Conservation (phyloP, 1,139 yeast species). For the Blastobotrys elegans region DNA sequence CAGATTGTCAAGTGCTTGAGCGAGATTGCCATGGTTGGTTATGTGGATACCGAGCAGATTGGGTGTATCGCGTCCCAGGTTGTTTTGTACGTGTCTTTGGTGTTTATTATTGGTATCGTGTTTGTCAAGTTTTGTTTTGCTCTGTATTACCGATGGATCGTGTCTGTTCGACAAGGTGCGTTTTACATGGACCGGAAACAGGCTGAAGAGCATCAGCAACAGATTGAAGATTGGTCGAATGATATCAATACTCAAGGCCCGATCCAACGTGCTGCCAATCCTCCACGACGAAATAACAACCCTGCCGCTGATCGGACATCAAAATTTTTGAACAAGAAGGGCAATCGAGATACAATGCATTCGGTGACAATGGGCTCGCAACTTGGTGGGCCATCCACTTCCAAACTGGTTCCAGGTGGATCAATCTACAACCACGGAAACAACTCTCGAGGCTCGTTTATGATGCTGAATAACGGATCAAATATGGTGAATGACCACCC, state of each 20-base stretch:
- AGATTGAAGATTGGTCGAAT: constrained; percentile 77
- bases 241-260: constrained; percentile 51
- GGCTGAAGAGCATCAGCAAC: constrained; percentile 49
- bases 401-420: constrained; percentile 35
- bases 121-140: constrained; percentile 75
- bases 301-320: constrained; percentile 24
- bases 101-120: constrained; percentile 79
- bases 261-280: constrained; percentile 35
- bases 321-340: constrained; percentile 17
- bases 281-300: constrained; percentile 22
- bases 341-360: constrained; percentile 19
- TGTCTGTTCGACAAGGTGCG: constrained; percentile 79
- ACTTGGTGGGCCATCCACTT: constrained; percentile 32
- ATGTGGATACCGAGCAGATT: constrained; percentile 79
- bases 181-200: constrained; percentile 51
- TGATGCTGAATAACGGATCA: constrained; percentile 17
- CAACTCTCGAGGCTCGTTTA: constrained; percentile 28
- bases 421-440: constrained; percentile 28
- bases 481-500: constrained; percentile 16
- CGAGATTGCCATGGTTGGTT: constrained; percentile 88
- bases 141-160: constrained; percentile 80
- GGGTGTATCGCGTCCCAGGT: constrained; percentile 94
- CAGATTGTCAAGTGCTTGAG: constrained; percentile 74
- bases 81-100: constrained; percentile 73
- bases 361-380: constrained; percentile 37